Percentiles rank a stretch among this genome's conserved stretches.
Evolutionary conservation across 2,329 filamentous ascomycete genomes (phyloP).

Genomic region (Sarocladium strictum): DNA sequence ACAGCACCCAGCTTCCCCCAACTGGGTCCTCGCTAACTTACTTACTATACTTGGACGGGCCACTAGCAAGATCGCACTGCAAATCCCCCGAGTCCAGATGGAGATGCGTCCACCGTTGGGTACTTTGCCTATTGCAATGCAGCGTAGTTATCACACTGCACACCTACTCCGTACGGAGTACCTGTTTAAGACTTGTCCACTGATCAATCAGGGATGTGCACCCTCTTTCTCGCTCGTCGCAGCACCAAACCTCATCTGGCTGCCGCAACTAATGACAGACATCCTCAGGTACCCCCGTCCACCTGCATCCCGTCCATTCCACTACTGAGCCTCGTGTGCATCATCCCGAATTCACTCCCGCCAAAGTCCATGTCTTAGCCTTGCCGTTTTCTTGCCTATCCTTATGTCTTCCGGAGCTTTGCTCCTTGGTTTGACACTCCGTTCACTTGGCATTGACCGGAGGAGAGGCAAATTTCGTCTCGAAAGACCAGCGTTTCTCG

Average conservation of each 20-base stretch:
- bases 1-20: neutral
- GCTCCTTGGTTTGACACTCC: too few relatives aligned
- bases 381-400: neutral
- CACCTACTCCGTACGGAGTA: neutral
- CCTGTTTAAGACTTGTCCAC: too few relatives aligned
- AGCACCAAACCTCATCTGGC: too few relatives aligned
- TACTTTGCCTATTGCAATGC: neutral
- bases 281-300: neutral
- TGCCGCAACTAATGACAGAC: neutral
- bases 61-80: neutral
- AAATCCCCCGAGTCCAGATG: slow-evolving; percentile 4
- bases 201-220: neutral
- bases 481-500: too few relatives aligned
- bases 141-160: neutral
- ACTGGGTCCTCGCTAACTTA: too few relatives aligned
- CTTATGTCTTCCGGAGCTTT: neutral
- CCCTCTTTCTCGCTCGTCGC: too few relatives aligned
- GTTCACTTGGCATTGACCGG: too few relatives aligned
- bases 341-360: neutral
- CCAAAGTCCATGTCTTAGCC: neutral
- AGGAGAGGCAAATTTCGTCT: too few relatives aligned
- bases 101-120: neutral
- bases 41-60: neutral
- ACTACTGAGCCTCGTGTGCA: neutral
- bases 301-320: neutral